phyloP scores from a whole-genome alignment of 1,139 yeast species.

The Blastobotrys buckinghamii region DNA sequence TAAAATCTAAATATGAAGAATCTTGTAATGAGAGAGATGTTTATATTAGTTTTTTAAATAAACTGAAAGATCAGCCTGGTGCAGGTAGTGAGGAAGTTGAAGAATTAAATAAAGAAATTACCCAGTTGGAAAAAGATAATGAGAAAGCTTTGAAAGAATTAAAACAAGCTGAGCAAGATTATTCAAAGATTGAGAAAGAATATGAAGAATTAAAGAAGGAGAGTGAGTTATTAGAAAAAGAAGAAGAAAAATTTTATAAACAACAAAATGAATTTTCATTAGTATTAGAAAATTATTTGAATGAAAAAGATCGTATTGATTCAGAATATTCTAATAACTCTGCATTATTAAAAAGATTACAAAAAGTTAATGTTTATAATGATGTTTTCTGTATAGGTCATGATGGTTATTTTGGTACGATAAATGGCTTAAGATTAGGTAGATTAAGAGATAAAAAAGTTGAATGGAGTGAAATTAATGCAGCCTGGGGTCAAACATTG shows the following conservation, averaged over 20 bases:
- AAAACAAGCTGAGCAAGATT: constrained; percentile 32
- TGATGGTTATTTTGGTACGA: constrained; percentile 80
- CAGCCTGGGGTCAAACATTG: constrained; percentile 84
- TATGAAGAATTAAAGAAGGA: constrained; percentile 27
- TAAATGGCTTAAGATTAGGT: constrained; percentile 80
- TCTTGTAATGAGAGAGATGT: constrained; percentile 73
- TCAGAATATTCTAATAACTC: constrained; percentile 57
- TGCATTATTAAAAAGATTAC: constrained; percentile 59
- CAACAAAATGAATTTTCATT: constrained; percentile 49
- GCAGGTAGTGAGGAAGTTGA: constrained; percentile 41
- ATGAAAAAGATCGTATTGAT: constrained; percentile 55
- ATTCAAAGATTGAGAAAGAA: constrained; percentile 31
- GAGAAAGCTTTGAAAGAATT: constrained; percentile 29
- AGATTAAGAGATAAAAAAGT: constrained; percentile 48
- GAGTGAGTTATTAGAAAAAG: constrained; percentile 33
- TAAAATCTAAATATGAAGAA: constrained; percentile 67
- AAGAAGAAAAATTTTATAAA: constrained; percentile 42
- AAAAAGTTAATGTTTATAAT: constrained; percentile 73
- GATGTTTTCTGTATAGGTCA: constrained; percentile 78
- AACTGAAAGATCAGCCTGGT: constrained; percentile 52
- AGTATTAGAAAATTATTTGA: constrained; percentile 43
- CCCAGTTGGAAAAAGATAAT: constrained; percentile 26
- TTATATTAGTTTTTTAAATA: constrained; percentile 65
- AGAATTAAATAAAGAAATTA: constrained; percentile 40
- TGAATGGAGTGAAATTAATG: constrained; percentile 89